Conservation (phyloP, 2,329 filamentous ascomycete genomes). For the Arthroderma uncinatum region DNA sequence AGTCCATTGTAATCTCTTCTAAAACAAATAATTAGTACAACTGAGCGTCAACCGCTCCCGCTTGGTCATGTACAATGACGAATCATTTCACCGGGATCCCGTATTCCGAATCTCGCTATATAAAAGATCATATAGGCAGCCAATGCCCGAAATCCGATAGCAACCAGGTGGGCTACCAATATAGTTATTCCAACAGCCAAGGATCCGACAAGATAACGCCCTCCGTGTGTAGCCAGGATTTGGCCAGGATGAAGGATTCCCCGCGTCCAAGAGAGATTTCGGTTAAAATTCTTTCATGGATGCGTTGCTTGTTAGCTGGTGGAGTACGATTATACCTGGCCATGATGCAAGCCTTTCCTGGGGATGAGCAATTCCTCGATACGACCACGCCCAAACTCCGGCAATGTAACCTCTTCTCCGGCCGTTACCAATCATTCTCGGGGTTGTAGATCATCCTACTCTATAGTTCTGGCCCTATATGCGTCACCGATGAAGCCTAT, state of each 20-base stretch:
- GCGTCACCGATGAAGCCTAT: too few relatives aligned
- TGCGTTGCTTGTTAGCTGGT: constrained; percentile 2
- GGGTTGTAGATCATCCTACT: neutral
- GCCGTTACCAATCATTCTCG: neutral
- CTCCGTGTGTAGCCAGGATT: constrained; percentile 4
- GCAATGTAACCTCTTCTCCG: neutral
- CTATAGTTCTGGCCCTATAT: neutral
- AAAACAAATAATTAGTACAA: neutral
- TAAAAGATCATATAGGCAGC: neutral
- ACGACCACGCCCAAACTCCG: neutral
- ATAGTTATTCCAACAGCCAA: neutral
- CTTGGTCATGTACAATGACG: neutral
- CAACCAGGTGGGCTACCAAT: neutral
- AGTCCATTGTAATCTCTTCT: neutral
- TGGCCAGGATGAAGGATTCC: neutral
- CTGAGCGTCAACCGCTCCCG: neutral
- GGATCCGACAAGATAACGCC: neutral
- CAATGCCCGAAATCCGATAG: too few relatives aligned
- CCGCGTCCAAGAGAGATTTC: constrained; percentile 3
- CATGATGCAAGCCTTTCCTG: neutral
- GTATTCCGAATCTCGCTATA: neutral
- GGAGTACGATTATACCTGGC: neutral
- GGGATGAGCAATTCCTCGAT: neutral
- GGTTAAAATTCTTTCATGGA: constrained; percentile 3
- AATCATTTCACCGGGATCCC: neutral